Conservation (phyloP, 2,329 filamentous ascomycete species). For the Paradendryphiella salina region DNA sequence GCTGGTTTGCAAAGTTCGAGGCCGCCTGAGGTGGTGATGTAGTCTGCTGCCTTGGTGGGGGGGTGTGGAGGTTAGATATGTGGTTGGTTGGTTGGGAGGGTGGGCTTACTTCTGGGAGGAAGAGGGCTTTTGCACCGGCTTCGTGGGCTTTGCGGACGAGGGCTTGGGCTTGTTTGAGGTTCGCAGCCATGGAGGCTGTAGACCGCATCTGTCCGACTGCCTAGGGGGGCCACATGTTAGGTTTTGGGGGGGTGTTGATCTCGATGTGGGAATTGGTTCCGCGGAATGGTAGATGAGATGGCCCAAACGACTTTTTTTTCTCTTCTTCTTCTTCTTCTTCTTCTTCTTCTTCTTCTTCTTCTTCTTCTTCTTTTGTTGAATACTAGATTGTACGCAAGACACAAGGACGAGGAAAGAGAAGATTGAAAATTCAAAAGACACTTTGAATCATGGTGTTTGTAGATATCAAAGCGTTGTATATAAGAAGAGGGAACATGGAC, state of each 20-base stretch:
- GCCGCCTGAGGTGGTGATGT: constrained; percentile 72
- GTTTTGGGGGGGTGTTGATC: not conserved
- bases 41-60: constrained; percentile 92
- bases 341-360: too few species aligned
- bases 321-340: too few species aligned
- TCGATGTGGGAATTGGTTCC: not conserved
- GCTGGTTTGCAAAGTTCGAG: constrained; percentile 71
- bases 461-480: too few species aligned
- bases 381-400: too few species aligned
- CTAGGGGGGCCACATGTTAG: constrained; percentile 53
- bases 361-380: too few species aligned
- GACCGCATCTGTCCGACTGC: constrained; percentile 90
- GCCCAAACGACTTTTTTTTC: too few species aligned
- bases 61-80: too few species aligned
- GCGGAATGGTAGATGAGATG: not conserved
- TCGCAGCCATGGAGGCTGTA: constrained; percentile 74
- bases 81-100: not conserved
- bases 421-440: too few species aligned
- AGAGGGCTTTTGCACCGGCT: constrained; percentile 80
- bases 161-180: constrained; percentile 74
- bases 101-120: constrained; percentile 66
- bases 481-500: too few species aligned
- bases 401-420: too few species aligned
- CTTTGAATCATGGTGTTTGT: too few species aligned
- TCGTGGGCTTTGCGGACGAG: constrained; percentile 73